phyloP scores from a whole-genome alignment of 2,329 filamentous ascomycete species.

The Fusarium acutatum region DNA sequence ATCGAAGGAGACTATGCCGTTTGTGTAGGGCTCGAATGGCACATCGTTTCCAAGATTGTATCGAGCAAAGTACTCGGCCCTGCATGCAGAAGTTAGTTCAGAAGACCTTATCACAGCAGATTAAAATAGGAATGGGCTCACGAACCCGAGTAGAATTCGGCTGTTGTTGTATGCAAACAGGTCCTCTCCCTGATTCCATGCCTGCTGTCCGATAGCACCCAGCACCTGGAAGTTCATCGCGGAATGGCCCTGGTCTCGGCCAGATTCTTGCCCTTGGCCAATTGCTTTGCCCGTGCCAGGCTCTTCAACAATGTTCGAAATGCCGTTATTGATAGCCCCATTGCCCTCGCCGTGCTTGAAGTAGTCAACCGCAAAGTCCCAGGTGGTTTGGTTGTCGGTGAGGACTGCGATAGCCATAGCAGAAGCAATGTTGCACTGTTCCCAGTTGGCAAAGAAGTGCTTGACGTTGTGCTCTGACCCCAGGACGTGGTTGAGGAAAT shows the following conservation, averaged over 20 bases:
- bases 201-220: constrained; percentile 14
- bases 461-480: constrained; percentile 6
- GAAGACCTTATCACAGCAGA: rapidly evolving
- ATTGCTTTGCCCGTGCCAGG: background rate
- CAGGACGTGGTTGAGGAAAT: background rate
- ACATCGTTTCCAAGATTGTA: constrained; percentile 30
- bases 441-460: constrained; percentile 20
- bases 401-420: constrained; percentile 19
- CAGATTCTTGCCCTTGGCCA: constrained; percentile 26
- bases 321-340: constrained; percentile 3
- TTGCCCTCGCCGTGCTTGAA: constrained; percentile 20
- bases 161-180: constrained; percentile 27
- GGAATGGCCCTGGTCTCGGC: constrained; percentile 24
- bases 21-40: constrained; percentile 27
- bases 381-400: background rate
- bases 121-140: rapidly evolving
- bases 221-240: constrained; percentile 10
- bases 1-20: constrained; percentile 10
- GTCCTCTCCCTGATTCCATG: constrained; percentile 22
- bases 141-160: constrained; percentile 30
- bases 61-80: constrained; percentile 22
- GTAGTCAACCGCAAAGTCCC: constrained; percentile 10
- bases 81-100: background rate
- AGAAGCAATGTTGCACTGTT: constrained; percentile 24
- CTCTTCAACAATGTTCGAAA: constrained; percentile 13